Conservation (phyloP, 192 early-diverging fungal species). For the Dispira parvispora region DNA sequence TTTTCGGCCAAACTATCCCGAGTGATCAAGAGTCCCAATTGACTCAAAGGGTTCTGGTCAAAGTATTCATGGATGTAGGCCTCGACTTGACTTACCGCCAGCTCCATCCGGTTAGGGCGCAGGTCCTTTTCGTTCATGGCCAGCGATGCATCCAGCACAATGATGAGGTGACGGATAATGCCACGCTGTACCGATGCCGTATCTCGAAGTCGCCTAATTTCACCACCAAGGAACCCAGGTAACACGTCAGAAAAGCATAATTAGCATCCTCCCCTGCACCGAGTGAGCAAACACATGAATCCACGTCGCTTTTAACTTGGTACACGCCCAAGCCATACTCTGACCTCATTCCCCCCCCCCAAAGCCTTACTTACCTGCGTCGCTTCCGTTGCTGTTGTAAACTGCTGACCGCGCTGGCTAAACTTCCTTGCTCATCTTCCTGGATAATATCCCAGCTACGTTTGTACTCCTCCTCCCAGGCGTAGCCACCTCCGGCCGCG, state of each 20-base stretch:
- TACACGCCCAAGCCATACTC: no score
- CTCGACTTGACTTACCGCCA: slow-evolving; percentile 42
- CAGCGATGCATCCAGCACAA: slow-evolving; percentile 70
- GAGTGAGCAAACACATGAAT: no score
- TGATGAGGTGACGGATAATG: slow-evolving; percentile 65
- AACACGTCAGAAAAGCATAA: no score
- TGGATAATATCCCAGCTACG: slow-evolving; percentile 88
- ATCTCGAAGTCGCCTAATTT: slow-evolving; percentile 36
- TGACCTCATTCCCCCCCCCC: no score
- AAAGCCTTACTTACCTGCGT: slow-evolving; percentile 10
- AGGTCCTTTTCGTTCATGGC: slow-evolving; percentile 78
- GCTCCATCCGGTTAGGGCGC: slow-evolving; percentile 61
- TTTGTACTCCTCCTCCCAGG: slow-evolving; percentile 96
- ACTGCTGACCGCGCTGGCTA: slow-evolving; percentile 52
- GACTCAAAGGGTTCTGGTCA: slow-evolving; percentile 89
- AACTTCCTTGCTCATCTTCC: slow-evolving; percentile 69
- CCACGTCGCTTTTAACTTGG: no score
- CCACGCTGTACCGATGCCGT: slow-evolving; percentile 58
- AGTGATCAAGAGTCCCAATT: slow-evolving; percentile 67
- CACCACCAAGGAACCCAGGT: no score
- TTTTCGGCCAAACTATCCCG: slow-evolving; percentile 75
- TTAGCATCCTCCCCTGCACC: no score
- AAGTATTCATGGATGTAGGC: slow-evolving; percentile 78
- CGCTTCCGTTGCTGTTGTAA: slow-evolving; percentile 56
- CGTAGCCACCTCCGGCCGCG: slow-evolving; percentile 33